Evolutionary conservation across 257 asterid genomes (phyloP).

Genomic region (Leptodermis oblonga): DNA sequence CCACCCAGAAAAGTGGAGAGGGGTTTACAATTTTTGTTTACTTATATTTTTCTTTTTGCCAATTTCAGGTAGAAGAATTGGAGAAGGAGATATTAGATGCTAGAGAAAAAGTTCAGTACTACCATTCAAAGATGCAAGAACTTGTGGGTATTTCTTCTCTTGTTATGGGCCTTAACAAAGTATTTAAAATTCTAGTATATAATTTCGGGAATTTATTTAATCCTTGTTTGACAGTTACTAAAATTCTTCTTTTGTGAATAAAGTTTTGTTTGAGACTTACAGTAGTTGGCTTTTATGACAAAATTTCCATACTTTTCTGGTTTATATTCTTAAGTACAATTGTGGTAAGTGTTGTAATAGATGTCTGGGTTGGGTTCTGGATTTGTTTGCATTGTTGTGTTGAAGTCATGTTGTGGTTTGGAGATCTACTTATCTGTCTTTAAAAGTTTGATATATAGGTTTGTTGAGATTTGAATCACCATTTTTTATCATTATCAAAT

Average conservation of each 20-base stretch:
- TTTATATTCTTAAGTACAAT: background rate
- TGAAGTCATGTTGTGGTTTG: constrained; percentile 1
- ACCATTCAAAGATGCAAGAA: constrained; percentile 94
- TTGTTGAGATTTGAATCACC: background rate
- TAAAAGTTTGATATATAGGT: background rate
- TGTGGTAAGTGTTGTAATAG: background rate
- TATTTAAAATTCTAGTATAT: background rate
- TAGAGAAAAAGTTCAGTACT: constrained; percentile 79
- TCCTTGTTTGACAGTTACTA: background rate
- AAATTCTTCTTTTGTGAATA: background rate
- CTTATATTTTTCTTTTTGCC: constrained; percentile 15
- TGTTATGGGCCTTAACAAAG: background rate
- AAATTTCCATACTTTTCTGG: background rate
- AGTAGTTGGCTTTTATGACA: background rate
- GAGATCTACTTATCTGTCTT: background rate
- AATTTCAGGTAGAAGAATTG: constrained; percentile 79
- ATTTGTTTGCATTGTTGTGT: background rate
- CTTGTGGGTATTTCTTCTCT: constrained; percentile 57
- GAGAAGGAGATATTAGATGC: constrained; percentile 93
- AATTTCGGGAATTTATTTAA: background rate
- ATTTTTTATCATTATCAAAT: background rate
- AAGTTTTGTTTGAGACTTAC: background rate
- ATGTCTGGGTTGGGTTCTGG: background rate
- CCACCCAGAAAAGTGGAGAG: background rate
- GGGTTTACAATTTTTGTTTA: background rate